phyloP scores from a whole-genome alignment of 345 rosid species.

The Aegle marmelos region DNA sequence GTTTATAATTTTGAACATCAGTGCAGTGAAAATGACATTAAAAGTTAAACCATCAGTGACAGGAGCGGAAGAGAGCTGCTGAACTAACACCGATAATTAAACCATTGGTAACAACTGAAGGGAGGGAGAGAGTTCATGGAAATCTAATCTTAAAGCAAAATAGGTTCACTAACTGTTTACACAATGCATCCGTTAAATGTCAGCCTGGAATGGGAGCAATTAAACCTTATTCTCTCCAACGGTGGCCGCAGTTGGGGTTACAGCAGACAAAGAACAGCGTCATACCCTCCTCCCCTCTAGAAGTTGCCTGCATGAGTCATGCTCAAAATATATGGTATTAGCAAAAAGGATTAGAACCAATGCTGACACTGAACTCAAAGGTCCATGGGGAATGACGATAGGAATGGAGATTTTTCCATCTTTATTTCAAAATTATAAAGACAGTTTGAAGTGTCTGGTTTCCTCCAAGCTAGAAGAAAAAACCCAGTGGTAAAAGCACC shows the following conservation, averaged over 20 bases:
- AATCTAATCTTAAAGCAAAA: not conserved
- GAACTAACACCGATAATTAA: too few relatives aligned
- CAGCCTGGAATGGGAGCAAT: not conserved
- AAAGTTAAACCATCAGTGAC: not conserved
- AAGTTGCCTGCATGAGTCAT: slow-evolving; percentile 49
- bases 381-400: not conserved
- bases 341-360: not conserved
- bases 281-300: slow-evolving; percentile 95
- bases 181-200: not conserved
- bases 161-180: not conserved
- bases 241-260: slow-evolving; percentile 64
- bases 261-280: slow-evolving; percentile 88
- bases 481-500: not conserved
- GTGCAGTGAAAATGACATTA: not conserved
- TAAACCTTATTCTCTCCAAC: slow-evolving; percentile 67
- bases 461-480: not conserved
- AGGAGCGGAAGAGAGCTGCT: too few relatives aligned
- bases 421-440: not conserved
- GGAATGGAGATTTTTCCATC: not conserved
- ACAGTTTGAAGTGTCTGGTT: not conserved
- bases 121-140: not conserved
- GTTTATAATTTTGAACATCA: not conserved
- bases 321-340: not conserved
- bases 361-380: not conserved
- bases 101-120: not conserved